A percentile compares a stretch with the other conserved stretches of the same genome.
Evolutionary conservation across 805 yeast species (phyloP).

Genomic region (Jamesozyma spencerorum): DNA sequence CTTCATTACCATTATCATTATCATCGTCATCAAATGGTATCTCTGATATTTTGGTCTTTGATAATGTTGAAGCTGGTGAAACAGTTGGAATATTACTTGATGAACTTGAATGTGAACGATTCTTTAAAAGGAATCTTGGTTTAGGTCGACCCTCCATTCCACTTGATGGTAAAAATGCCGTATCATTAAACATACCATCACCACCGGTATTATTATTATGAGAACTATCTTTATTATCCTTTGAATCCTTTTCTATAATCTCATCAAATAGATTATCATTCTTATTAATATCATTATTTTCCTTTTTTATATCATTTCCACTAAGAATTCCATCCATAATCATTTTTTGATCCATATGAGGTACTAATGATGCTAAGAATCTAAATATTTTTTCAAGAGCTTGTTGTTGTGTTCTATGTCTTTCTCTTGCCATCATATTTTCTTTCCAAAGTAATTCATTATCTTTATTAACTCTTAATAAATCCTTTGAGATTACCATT

Average conservation of each 20-base stretch:
- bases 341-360: slow-evolving; percentile 26
- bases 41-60: slow-evolving; percentile 17
- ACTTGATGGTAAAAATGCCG: background rate
- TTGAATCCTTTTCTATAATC: background rate
- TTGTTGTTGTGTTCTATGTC: slow-evolving; percentile 76
- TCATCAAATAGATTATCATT: slow-evolving; percentile 2
- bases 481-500: slow-evolving; percentile 70
- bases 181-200: too few relatives aligned
- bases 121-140: slow-evolving; percentile 18
- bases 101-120: slow-evolving; percentile 14
- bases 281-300: background rate
- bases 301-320: background rate
- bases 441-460: slow-evolving; percentile 91
- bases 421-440: slow-evolving; percentile 70
- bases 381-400: slow-evolving; percentile 81
- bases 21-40: slow-evolving; percentile 20
- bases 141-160: slow-evolving; percentile 3
- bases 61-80: slow-evolving; percentile 1
- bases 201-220: background rate
- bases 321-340: slow-evolving; percentile 17
- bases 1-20: slow-evolving; percentile 1
- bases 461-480: slow-evolving; percentile 73
- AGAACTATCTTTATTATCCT: background rate
- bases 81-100: slow-evolving; percentile 1
- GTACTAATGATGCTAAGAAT: slow-evolving; percentile 65